Evolutionary conservation across 768 basidiomycete genomes (phyloP).

Genomic region (Agaricus subrufescens): DNA sequence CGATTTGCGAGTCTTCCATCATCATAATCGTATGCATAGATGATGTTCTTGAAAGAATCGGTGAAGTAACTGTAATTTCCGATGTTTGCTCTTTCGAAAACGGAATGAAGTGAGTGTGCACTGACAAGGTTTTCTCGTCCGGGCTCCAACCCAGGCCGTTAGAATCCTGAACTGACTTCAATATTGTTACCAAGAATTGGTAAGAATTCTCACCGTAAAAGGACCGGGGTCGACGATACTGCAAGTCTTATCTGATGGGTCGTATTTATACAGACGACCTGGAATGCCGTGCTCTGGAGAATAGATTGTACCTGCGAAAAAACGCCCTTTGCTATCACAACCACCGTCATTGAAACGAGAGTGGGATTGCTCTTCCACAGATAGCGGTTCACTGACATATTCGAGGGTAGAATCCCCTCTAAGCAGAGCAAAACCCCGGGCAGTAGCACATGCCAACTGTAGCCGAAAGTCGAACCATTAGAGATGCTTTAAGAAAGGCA

Average conservation of each 20-base stretch:
- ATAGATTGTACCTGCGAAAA: slow-evolving; percentile 61
- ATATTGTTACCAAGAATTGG: slow-evolving; percentile 1
- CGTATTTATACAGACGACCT: slow-evolving; percentile 56
- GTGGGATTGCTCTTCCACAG: slow-evolving; percentile 32
- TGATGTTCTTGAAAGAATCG: slow-evolving; percentile 60
- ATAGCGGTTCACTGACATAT: slow-evolving; percentile 50
- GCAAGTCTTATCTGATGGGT: slow-evolving; percentile 44
- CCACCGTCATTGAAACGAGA: slow-evolving; percentile 70
- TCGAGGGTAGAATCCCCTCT: slow-evolving; percentile 35
- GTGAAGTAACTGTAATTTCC: slow-evolving; percentile 57
- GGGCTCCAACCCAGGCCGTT: slow-evolving; percentile 65
- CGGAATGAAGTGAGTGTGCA: slow-evolving; percentile 5
- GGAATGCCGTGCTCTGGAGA: slow-evolving; percentile 45
- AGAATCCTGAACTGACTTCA: slow-evolving; percentile 38
- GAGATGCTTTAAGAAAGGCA: slow-evolving; percentile 4
- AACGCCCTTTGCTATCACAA: slow-evolving; percentile 60
- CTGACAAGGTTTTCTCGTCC: slow-evolving; percentile 57
- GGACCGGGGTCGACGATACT: slow-evolving; percentile 55
- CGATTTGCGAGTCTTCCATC: slow-evolving; percentile 53
- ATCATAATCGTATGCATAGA: slow-evolving; percentile 64
- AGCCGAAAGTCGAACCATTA: background rate
- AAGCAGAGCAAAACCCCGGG: slow-evolving; percentile 49
- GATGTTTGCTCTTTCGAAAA: slow-evolving; percentile 1
- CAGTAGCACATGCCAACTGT: slow-evolving; percentile 59
- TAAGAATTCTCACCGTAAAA: slow-evolving; percentile 46